Conservation (phyloP, 73 alveolate species). For the Tetrahymena thermophila region DNA sequence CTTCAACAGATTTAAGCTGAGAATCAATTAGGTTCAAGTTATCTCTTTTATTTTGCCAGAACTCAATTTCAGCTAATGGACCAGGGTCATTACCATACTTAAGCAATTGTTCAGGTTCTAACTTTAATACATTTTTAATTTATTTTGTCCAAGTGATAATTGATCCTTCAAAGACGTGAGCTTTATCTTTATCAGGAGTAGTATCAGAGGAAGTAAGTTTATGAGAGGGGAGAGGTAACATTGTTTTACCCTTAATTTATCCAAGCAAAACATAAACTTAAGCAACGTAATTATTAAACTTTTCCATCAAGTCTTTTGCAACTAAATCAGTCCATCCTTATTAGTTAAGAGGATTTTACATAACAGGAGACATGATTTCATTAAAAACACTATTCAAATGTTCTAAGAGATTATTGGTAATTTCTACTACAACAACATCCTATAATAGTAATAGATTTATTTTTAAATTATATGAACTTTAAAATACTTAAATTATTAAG, state of each 20-base stretch:
- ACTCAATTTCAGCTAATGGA: constrained; percentile 97
- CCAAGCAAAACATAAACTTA: constrained; percentile 98
- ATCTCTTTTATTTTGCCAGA: constrained; percentile 98
- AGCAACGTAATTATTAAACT: constrained; percentile 97
- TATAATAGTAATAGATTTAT: background rate
- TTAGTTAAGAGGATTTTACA: constrained; percentile 92
- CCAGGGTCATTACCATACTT: constrained; percentile 95
- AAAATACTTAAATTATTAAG: background rate
- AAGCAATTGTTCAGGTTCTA: constrained; percentile 95
- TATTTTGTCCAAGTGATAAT: constrained; percentile 99
- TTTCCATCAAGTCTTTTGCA: constrained; percentile 98
- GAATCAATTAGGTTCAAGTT: constrained; percentile 78
- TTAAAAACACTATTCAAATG: constrained; percentile 58
- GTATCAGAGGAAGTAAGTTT: constrained; percentile 89
- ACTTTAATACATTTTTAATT: constrained; percentile 96
- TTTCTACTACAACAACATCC: background rate
- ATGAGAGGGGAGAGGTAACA: constrained; percentile 93
- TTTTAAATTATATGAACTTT: background rate
- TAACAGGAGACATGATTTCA: constrained; percentile 70
- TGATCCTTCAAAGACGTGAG: constrained; percentile 99
- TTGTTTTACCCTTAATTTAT: constrained; percentile 97
- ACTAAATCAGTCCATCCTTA: constrained; percentile 99
- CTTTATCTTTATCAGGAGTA: constrained; percentile 96
- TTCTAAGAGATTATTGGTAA: constrained; percentile 50
- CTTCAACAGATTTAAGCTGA: constrained; percentile 63